Evolutionary conservation across 2,329 filamentous ascomycete genomes (phyloP), one percentile per base, ranked within the genome.

Genomic region (Fusarium veterinarium): DNA sequence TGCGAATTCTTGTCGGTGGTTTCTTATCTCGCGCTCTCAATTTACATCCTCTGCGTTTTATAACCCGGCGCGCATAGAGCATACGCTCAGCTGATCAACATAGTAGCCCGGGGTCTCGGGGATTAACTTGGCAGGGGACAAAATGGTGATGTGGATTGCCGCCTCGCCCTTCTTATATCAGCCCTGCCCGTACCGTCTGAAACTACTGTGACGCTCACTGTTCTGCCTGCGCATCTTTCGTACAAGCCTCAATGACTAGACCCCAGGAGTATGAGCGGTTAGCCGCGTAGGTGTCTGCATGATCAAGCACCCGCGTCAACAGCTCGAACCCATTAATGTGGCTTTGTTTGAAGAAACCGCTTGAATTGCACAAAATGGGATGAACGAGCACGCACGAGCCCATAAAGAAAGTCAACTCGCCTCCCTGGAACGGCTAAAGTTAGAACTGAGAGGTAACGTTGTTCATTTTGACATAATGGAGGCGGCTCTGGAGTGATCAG

Each of bases 361-460:
- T 33, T 23, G 31, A 28, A 40, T 44, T 25, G 41, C 46, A 30
- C 51, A 31, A 38, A 38, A 38, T 45, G 51, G 48, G 58, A 66
- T 57, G 51, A 67, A 67, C 57, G 63, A 61, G 28, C 53, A 60
- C 60, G 68, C 73, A 71, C 73, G 66, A 74, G 68, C 75, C 68
- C 62, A 74, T 46, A 17, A 48, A 38, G 57, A 70, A 63, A 73
- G 66, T 60, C 63, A 71, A 71, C 60, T 59, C 44, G 31, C 35
- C 23, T 60, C 31, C 33, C 35, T 53, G 48, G 49, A 60, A 45
- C 25, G 35, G 56, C 71, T 64, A 72, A 75, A 74, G 69, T 74
- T 70, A 68, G 67, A 70, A 70, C 35, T 51, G 31, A 67, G 57
- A 30, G 69, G 41, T 16, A 61, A 66, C 55, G 23, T 64, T 56